Base-by-base conservation (phyloP, 2,329 filamentous ascomycete species). In the Nemania serpens region DNA sequence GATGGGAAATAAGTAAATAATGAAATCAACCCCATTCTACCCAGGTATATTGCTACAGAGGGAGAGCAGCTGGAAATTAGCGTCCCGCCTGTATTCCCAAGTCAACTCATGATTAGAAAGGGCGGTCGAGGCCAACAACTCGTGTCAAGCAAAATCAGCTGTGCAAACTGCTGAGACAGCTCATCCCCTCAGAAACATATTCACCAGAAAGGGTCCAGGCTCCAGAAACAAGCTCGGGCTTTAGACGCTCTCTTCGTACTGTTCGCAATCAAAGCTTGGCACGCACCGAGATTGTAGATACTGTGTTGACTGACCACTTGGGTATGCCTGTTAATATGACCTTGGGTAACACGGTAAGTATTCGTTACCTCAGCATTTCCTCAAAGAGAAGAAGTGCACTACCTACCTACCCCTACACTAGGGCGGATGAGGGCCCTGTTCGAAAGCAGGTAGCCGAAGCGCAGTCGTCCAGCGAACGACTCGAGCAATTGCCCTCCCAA, bases 161-260 rank as follows among this genome's bases (percentile, higher is more conserved):
- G 53, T 60, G 49, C 57, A 54, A 60, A 58, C 52, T 18, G 22
- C 42, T 63, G 49, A 63, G 61, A 63, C 61, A 63, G 49, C 33
- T 60, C 52, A 60, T 61, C 61, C 48, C 37, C 41, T 41, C 18
- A 60, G 29, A 61, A 52, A 58, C 52, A 60, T 45, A 42, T 48
- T 63, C 45, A 42, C 50, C 43, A 56, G 29, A 49, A 46, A 51
- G 36, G 41, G 52, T 49, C 39, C 39, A 36, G 36, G 22, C 18
- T 18, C 36, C 29, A 36, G 37, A 45, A 41, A 41, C 42, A 50
- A 39, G 42, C 48, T 54, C 43, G 56, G 43, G 43, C 43, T 9
- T 25, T 18, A 33, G 43, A 49, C 22, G 13, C 43, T 52, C n/a
- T 43, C 25, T 20, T 25, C 13, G 25, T 45, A 45, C 42, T 18